Percentiles rank a stretch among this genome's conserved stretches.
These are phyloP conservation scores for Salix udensis DNA, from an alignment of 345 rosid genomes.

Conservation along the genomic window DNA sequence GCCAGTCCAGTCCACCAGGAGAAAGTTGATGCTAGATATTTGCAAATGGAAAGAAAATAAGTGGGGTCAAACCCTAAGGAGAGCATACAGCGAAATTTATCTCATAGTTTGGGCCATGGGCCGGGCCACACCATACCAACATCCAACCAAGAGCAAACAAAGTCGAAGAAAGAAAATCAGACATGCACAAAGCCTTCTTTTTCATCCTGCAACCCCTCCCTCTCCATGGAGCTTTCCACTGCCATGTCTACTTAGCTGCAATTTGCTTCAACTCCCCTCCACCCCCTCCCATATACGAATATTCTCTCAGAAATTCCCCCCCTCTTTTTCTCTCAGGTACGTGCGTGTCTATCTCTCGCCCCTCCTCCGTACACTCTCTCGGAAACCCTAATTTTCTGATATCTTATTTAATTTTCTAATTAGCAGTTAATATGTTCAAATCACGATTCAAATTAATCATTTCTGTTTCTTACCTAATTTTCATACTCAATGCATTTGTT, in stretches of 20 bases:
- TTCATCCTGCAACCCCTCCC: too few species aligned
- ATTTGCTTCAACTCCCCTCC: background rate
- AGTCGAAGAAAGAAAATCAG: background rate
- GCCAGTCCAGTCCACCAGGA: too few species aligned
- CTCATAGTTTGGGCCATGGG: background rate
- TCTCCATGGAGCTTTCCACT: background rate
- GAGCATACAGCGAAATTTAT: too few species aligned
- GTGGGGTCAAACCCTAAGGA: too few species aligned
- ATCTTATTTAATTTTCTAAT: background rate
- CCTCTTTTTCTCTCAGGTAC: background rate
- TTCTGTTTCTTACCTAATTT: background rate
- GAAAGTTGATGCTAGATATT: too few species aligned
- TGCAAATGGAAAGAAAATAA: too few species aligned
- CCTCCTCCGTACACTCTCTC: background rate
- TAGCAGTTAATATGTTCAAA: background rate
- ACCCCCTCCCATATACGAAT: background rate
- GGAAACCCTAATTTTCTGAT: background rate
- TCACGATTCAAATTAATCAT: background rate
- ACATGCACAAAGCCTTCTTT: background rate
- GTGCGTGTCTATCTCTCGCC: background rate
- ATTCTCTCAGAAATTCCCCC: background rate
- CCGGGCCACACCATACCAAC: background rate
- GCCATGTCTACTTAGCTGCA: background rate
- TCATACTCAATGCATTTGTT: background rate
- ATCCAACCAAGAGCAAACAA: background rate